Conservation (phyloP, 352 stramenopile genomes). For the Pythium coloratum region DNA sequence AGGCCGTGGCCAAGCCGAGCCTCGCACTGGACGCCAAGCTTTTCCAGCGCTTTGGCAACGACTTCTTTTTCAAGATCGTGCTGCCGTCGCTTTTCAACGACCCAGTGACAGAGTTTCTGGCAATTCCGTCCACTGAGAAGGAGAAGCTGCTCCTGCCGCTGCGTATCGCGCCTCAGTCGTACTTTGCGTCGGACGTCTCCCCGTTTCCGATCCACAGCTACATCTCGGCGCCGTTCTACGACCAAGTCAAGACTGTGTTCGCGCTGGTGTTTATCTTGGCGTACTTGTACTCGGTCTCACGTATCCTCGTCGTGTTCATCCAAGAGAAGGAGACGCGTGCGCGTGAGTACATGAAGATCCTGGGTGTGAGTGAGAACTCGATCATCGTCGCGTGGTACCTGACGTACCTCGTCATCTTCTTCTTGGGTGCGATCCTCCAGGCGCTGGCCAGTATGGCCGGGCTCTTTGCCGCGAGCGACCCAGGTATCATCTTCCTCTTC, state of each 20-base stretch:
- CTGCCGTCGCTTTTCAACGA: constrained; percentile 9
- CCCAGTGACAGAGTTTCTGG: constrained; percentile 11
- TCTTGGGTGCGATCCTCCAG: constrained; percentile 65
- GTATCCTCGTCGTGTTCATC: constrained; percentile 87
- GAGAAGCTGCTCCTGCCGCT: constrained; percentile 49
- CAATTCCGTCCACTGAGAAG: constrained; percentile 19
- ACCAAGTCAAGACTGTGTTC: constrained; percentile 68
- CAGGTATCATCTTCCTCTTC: constrained; percentile 63
- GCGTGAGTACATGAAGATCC: constrained; percentile 93
- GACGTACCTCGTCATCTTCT: constrained; percentile 88
- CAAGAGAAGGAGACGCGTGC: constrained; percentile 91
- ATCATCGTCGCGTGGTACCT: constrained; percentile 81
- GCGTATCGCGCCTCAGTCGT: constrained; percentile 59
- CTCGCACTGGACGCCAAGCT: constrained; percentile 21
- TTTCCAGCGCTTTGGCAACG: constrained; percentile 32
- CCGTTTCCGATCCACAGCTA: constrained; percentile 62
- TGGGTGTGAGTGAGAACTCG: constrained; percentile 83
- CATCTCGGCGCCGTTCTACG: constrained; percentile 72
- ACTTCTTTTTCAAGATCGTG: constrained; percentile 29
- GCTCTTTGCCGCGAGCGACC: constrained; percentile 56
- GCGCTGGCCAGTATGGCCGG: constrained; percentile 47
- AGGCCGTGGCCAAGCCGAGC: constrained; percentile 34
- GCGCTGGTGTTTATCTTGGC: constrained; percentile 90
- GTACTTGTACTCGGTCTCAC: constrained; percentile 89
- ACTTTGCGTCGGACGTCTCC: constrained; percentile 40